Percentiles rank a stretch among this genome's conserved stretches.
Evolutionary conservation across 768 basidiomycete species (phyloP).

Genomic region (Grammothele lineata): DNA sequence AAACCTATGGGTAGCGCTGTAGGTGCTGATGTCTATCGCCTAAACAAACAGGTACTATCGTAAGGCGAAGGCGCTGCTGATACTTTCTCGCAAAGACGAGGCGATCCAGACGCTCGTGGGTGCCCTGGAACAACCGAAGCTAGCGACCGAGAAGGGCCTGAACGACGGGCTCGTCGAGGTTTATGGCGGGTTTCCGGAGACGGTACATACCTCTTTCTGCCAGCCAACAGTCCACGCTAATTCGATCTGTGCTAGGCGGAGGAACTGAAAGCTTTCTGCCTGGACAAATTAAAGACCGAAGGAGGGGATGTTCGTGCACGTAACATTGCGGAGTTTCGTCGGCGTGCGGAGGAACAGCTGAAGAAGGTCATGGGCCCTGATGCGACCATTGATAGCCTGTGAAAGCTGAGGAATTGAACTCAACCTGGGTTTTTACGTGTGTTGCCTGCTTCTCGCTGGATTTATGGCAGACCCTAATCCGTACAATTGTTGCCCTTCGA

Average conservation of each 20-base stretch:
- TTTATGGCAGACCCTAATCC: too few species aligned
- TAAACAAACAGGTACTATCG: constrained; percentile 26
- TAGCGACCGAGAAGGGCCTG: constrained; percentile 15
- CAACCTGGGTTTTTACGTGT: too few species aligned
- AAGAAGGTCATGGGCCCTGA: not conserved
- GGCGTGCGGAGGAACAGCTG: constrained; percentile 4
- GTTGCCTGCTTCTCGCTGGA: too few species aligned
- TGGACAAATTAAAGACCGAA: constrained; percentile 1
- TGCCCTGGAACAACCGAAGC: constrained; percentile 23
- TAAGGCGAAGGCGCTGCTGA: constrained; percentile 27
- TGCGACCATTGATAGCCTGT: not conserved
- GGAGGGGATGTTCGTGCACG: constrained; percentile 6
- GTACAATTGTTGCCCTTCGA: too few species aligned
- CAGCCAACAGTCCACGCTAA: not conserved
- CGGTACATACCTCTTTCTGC: not conserved
- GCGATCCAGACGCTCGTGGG: constrained; percentile 25
- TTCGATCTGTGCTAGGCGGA: not conserved
- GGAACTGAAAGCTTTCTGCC: constrained; percentile 1
- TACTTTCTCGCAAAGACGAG: constrained; percentile 18
- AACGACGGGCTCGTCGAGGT: constrained; percentile 12
- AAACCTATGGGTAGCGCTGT: not conserved
- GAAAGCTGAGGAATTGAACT: too few species aligned
- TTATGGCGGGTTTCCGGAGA: constrained; percentile 10
- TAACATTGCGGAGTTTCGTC: constrained; percentile 1
- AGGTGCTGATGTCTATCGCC: not conserved